Conservation (phyloP, 2,329 filamentous ascomycete genomes). For the Cryphonectria parasitica region DNA sequence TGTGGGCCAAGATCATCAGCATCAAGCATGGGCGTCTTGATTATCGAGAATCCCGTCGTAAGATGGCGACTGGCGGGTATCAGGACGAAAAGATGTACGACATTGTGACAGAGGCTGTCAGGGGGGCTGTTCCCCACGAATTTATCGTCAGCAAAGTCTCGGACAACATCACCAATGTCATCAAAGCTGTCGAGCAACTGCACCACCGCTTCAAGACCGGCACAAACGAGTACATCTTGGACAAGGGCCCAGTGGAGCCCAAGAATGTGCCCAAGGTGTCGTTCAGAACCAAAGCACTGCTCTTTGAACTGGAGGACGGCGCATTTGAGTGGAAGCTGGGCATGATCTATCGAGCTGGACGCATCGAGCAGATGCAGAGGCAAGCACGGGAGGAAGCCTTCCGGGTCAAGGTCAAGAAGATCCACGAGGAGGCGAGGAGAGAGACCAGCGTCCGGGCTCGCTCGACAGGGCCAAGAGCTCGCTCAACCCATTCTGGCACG, state of each 20-base stretch:
- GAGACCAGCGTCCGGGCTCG: constrained; percentile 59
- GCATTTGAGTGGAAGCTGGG: constrained; percentile 97
- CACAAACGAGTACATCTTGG: constrained; percentile 84
- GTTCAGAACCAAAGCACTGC: constrained; percentile 75
- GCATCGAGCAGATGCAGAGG: constrained; percentile 87
- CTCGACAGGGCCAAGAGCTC: constrained; percentile 52
- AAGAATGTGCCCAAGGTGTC: constrained; percentile 88
- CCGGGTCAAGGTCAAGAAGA: constrained; percentile 80
- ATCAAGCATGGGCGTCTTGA: constrained; percentile 82
- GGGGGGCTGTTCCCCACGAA: constrained; percentile 87
- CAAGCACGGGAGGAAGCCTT: constrained; percentile 91
- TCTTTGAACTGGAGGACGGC: constrained; percentile 94
- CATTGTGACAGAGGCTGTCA: constrained; percentile 80
- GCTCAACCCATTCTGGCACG: constrained; percentile 37
- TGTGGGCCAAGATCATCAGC: constrained; percentile 87
- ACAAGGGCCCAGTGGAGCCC: constrained; percentile 82
- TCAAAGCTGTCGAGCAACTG: constrained; percentile 88
- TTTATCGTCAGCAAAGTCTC: constrained; percentile 86
- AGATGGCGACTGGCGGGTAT: constrained; percentile 59
- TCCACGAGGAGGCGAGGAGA: constrained; percentile 67
- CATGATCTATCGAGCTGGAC: constrained; percentile 87
- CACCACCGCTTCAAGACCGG: constrained; percentile 89
- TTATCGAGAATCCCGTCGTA: constrained; percentile 75
- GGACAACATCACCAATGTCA: constrained; percentile 88
- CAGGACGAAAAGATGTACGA: constrained; percentile 83